A percentile compares a stretch with the other conserved stretches of the same genome.
phyloP scores from a whole-genome alignment of 352 stramenopile species.

The Phytophthora ohioensis region DNA sequence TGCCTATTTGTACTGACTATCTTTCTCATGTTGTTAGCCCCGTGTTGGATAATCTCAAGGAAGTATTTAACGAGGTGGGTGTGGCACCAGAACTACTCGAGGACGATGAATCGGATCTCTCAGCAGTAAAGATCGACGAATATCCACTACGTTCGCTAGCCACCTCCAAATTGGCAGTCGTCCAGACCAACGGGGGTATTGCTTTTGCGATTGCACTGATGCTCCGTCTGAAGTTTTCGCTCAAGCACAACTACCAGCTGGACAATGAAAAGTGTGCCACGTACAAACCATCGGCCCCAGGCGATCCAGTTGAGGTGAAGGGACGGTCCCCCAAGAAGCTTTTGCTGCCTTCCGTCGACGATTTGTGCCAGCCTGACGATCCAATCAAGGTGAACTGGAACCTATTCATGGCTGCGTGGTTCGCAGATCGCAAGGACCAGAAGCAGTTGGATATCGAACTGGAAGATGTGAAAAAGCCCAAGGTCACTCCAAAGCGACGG shows the following conservation, averaged over 20 bases:
- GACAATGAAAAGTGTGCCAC: conserved; percentile 86
- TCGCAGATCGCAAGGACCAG: conserved; percentile 68
- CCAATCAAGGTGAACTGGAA: conserved; percentile 64
- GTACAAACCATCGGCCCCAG: conserved; percentile 64
- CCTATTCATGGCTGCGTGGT: conserved; percentile 64
- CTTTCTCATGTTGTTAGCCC: conserved; percentile 39
- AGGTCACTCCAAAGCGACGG: conserved; percentile 40
- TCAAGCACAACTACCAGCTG: conserved; percentile 75
- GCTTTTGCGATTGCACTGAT: conserved; percentile 76
- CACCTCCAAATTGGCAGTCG: conserved; percentile 5
- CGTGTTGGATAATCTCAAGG: conserved; percentile 62
- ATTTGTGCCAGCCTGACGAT: conserved; percentile 44
- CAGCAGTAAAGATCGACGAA: conserved; percentile 47
- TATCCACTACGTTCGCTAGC: conserved; percentile 31
- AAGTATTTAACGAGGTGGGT: conserved; percentile 53
- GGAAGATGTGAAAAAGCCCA: conserved; percentile 27
- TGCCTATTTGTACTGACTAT: conserved; percentile 12
- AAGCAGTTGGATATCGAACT: conserved; percentile 75
- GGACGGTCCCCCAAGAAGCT: conserved; percentile 36
- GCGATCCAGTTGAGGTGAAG: conserved; percentile 36
- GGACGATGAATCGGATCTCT: conserved; percentile 62
- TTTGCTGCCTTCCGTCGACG: conserved; percentile 44
- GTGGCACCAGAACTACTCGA: conserved; percentile 47
- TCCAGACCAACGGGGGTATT: conserved; percentile 32
- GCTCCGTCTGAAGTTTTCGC: conserved; percentile 75